phyloP scores from a whole-genome alignment of 2,329 filamentous ascomycete species.

The Domatiomyces catenatus region DNA sequence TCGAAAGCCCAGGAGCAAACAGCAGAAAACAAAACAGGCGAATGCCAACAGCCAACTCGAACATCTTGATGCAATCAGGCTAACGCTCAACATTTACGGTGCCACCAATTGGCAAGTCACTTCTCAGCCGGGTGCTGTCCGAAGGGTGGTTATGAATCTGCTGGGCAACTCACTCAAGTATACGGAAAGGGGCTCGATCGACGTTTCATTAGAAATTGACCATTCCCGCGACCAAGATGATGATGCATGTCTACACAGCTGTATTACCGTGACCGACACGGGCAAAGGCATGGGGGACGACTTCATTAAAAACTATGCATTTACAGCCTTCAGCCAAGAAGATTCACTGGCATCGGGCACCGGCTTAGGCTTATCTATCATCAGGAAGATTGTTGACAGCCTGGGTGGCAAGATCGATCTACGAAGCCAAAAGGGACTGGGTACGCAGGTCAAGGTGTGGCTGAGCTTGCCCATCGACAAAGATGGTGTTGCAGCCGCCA shows the following conservation, averaged over 20 bases:
- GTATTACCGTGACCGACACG: conserved; percentile 43
- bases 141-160: conserved; percentile 46
- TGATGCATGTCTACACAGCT: conserved; percentile 18
- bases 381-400: conserved; percentile 44
- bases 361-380: conserved; percentile 47
- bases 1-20: conserved; percentile 5
- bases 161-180: conserved; percentile 51
- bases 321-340: conserved; percentile 45
- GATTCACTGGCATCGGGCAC: conserved; percentile 37
- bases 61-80: conserved; percentile 1
- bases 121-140: conserved; percentile 39
- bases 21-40: conserved; percentile 1
- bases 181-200: conserved; percentile 38
- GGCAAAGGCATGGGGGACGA: conserved; percentile 51
- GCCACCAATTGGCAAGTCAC: conserved; percentile 37
- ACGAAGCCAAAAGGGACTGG: conserved; percentile 36
- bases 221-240: conserved; percentile 20
- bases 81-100: conserved; percentile 39
- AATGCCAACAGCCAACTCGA: conserved; percentile 4
- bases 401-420: conserved; percentile 46
- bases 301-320: conserved; percentile 45
- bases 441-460: conserved; percentile 35
- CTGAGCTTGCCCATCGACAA: conserved; percentile 7
- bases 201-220: conserved; percentile 26
- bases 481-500: background rate